Evolutionary conservation across 352 stramenopile genomes (phyloP), one percentile per base, ranked within the genome.

Genomic region (Globisporangium middletonii): DNA sequence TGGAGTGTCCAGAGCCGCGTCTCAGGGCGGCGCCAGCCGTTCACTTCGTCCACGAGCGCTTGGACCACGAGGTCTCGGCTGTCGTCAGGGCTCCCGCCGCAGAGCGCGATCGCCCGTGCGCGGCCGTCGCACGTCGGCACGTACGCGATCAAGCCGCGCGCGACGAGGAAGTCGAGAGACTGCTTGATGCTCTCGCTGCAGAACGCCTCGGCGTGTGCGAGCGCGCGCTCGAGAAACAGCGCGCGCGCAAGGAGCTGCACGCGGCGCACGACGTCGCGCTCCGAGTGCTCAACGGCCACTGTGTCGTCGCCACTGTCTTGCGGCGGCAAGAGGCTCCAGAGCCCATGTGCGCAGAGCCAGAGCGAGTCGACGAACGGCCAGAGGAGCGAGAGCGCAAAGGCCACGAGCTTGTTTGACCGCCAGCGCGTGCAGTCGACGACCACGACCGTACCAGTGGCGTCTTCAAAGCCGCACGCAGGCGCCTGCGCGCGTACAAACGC

Each of bases 351-450:
- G 15, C 67, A 83, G 26, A 91, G 67, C 72, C 76, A 87, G 35
- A 93, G 59, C 50, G 82, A 83, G 66, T 93, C 81, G 45, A 90
- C 71, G 19, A 95, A 88, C 43, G 85, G 83, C 75, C 79, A 88
- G 35, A 84, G 68, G 26, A 95, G 62, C 50, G 77, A 85, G 37
- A 89, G 53, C 37, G 80, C 68, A 41, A 95, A 90, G 55, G 72
- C 66, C 27, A 76, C 64, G 27, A 81, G 64, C 46, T 76, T 78
- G 4, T 62, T 75, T 3, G 44, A 49, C 27, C 60, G 67, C 68
- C 65, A 87, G n/a, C 51, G 59, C 60, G 59, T 68, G 53, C 72
- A 16, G 47, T 78, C 62, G n/a, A 77, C 55, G 23, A 57, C 52
- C 5, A 86, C 49, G 6, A 50, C 49, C 13, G 37, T 42, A 23